Base-by-base conservation (phyloP, 805 yeast species). In the Candida wancherniae region DNA sequence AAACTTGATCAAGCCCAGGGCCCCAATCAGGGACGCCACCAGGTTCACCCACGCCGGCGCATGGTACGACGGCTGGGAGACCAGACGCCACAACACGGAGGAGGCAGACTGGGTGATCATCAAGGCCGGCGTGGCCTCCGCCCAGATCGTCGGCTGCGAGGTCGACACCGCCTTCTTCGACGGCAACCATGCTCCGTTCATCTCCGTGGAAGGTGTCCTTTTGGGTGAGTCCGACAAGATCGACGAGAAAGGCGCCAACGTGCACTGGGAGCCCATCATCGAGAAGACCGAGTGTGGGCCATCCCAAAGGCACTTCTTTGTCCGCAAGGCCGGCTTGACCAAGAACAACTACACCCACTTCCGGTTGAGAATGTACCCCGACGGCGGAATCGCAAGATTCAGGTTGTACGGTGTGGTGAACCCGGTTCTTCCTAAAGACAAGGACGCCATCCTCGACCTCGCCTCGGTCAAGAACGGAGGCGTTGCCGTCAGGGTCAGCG, bases 11-110 rank as follows among this genome's bases (percentile, higher is more conserved):
- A 79, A 84, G 51, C 88, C 95, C 22, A 71, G 69, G 26, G 71
- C 80, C 3, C 95, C 97, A 2, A 73, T 85, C 35, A 68, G 94
- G 50, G 94, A 86, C 47, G 80, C 83, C 8, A 81, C 87, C 17
- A 70, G 73, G 47, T 88, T 86, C 57, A 75, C 80, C 2, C 82
- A 73, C 37, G 74, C 88, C 3, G 97, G 97, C 30, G 95, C 95
- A 4, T 90, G 97, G 96, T 90, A 85, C 54, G 98, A 90, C 47
- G 98, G 98, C 14, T 90, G 97, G 97, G 97, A 90, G 59, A 90
- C 97, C 9, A 72, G 97, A 55, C 73, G 98, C 60, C 98, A 90
- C 67, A 90, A 90, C 57, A 61, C 75, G 1, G 84, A 68, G 33
- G 85, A 76, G 33, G 82, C 83, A 24, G 98, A 90, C 53, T 90